Evolutionary conservation across 2,329 filamentous ascomycete species (phyloP).

Genomic region (Pezizomycotina sp.): DNA sequence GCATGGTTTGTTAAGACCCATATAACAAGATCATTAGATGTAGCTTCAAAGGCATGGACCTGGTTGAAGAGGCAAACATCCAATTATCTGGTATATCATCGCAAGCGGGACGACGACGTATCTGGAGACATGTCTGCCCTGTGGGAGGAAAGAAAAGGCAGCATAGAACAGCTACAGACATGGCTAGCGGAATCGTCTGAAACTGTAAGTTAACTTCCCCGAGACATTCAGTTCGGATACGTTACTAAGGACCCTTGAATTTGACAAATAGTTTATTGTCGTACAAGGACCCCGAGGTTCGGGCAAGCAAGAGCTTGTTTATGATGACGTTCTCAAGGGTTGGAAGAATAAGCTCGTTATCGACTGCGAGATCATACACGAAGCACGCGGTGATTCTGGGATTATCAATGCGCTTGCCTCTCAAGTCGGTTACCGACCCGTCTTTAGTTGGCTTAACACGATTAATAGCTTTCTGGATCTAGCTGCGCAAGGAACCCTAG

Average conservation of each 20-base stretch:
- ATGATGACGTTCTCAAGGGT: conserved; percentile 65
- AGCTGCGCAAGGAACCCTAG: conserved; percentile 71
- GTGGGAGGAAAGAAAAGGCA: conserved; percentile 69
- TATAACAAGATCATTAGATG: conserved; percentile 58
- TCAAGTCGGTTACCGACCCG: conserved; percentile 75
- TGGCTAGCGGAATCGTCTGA: conserved; percentile 81
- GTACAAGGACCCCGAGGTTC: conserved; percentile 83
- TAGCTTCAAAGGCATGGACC: conserved; percentile 56
- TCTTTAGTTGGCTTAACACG: conserved; percentile 94
- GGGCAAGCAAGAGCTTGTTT: conserved; percentile 72
- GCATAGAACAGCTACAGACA: conserved; percentile 64
- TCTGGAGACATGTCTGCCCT: conserved; percentile 59
- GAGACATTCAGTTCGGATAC: not conserved
- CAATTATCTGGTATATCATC: conserved; percentile 45
- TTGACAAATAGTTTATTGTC: conserved; percentile 33
- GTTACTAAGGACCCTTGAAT: not conserved
- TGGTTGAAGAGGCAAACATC: conserved; percentile 65
- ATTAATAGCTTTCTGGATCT: conserved; percentile 84
- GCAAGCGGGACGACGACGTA: conserved; percentile 37
- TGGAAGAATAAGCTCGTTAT: conserved; percentile 65
- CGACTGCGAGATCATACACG: conserved; percentile 85
- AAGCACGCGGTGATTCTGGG: conserved; percentile 70
- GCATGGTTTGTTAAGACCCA: conserved; percentile 84
- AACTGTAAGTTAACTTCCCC: conserved; percentile 50
- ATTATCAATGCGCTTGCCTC: conserved; percentile 68